A percentile compares a stretch with the other conserved stretches of the same genome.
phyloP scores from a whole-genome alignment of 192 early-diverging fungal genomes.

The Podochytrium sp. region DNA sequence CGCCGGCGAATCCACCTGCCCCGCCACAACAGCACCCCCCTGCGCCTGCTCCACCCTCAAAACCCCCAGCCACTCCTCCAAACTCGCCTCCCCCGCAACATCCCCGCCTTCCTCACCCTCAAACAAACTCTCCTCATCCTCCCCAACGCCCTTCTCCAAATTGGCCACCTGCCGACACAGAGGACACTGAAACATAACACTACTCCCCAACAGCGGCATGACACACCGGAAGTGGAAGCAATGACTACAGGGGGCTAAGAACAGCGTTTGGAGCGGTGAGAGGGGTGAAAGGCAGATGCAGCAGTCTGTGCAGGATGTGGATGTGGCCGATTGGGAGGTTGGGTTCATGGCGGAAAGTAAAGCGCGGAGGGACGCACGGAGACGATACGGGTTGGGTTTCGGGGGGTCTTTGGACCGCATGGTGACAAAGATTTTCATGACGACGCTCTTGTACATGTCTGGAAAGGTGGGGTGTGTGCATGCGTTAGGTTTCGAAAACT shows the following conservation, averaged over 20 bases:
- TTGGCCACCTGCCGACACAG: conserved; percentile 92
- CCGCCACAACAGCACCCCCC: background rate
- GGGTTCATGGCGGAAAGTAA: conserved; percentile 52
- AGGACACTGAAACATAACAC: conserved; percentile 80
- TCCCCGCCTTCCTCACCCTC: conserved; percentile 1
- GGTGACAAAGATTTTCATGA: conserved; percentile 64
- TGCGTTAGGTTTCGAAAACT: too few species aligned
- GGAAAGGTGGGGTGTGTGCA: background rate
- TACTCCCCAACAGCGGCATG: conserved; percentile 77
- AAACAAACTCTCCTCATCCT: conserved; percentile 27
- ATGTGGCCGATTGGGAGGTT: conserved; percentile 47
- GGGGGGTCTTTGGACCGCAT: conserved; percentile 27
- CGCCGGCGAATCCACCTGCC: background rate
- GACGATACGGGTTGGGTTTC: conserved; percentile 34
- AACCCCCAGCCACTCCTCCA: conserved; percentile 26
- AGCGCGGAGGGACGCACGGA: conserved; percentile 17
- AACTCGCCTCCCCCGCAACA: background rate
- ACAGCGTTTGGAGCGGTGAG: conserved; percentile 85
- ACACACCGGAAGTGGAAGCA: conserved; percentile 95
- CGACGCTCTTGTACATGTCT: conserved; percentile 78
- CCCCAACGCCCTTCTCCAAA: conserved; percentile 58
- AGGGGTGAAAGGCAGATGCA: conserved; percentile 91
- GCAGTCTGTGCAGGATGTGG: conserved; percentile 59
- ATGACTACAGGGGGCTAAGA: conserved; percentile 91
- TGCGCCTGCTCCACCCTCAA: conserved; percentile 1